Percentiles rank a stretch among this genome's conserved stretches.
Conservation (phyloP, 345 rosid species). For the Dovyalis caffra region DNA sequence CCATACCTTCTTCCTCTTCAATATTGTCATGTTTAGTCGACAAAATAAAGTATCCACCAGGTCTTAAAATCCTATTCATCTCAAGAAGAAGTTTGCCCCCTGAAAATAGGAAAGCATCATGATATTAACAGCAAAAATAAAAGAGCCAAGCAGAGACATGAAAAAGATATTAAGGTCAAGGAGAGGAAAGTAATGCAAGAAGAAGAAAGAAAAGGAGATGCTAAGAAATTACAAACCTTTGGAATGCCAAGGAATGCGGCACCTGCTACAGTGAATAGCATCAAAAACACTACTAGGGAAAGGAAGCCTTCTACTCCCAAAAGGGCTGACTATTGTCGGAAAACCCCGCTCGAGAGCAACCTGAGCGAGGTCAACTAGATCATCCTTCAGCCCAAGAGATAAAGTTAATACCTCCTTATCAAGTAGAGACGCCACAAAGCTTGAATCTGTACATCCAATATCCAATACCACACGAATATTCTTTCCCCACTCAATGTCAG, state of each 20-base stretch:
- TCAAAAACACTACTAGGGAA: conserved; percentile 91
- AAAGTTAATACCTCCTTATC: conserved; percentile 76
- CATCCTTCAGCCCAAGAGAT: conserved; percentile 83
- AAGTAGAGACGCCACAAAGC: conserved; percentile 71
- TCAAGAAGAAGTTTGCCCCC: conserved; percentile 88
- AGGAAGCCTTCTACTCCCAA: conserved; percentile 76
- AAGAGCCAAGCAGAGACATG: background rate
- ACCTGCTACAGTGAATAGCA: conserved; percentile 81
- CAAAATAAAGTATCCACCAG: conserved; percentile 84
- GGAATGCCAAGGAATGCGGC: conserved; percentile 80
- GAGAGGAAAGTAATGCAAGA: background rate
- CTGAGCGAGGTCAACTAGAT: conserved; percentile 88
- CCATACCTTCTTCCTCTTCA: conserved; percentile 79
- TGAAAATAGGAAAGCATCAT: conserved; percentile 23
- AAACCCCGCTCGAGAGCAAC: conserved; percentile 87
- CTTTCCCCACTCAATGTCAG: conserved; percentile 99
- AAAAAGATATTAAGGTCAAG: background rate
- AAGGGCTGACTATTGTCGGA: conserved; percentile 70
- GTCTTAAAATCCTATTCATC: conserved; percentile 90
- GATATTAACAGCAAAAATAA: conserved; percentile 5
- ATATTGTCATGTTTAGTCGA: conserved; percentile 69
- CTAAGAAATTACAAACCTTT: conserved; percentile 46
- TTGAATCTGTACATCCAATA: conserved; percentile 70
- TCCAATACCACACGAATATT: conserved; percentile 86
- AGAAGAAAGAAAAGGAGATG: conserved; percentile 1